Conservation (phyloP, 371 early-diverging fungal species). For the Apophysomyces variabilis region DNA sequence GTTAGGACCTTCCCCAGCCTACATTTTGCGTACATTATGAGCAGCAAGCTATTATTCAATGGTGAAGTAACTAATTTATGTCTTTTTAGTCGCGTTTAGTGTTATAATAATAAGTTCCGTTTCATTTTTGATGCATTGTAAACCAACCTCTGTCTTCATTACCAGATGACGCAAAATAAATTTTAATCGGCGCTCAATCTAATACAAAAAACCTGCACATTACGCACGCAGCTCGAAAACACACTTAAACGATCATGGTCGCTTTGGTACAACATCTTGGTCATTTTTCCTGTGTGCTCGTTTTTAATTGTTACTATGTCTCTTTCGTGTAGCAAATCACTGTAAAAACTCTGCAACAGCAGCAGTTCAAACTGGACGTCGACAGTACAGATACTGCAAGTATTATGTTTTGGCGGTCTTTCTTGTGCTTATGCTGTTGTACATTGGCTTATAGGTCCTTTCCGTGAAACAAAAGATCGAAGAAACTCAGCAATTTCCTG, state of each 20-base stretch:
- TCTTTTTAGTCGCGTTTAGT: too few relatives aligned
- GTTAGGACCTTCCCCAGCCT: too few relatives aligned
- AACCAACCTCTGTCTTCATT: too few relatives aligned
- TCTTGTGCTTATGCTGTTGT: conserved; percentile 1
- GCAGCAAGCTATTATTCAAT: too few relatives aligned
- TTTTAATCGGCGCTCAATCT: too few relatives aligned
- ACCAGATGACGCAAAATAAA: too few relatives aligned
- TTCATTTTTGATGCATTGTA: too few relatives aligned
- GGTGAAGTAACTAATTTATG: too few relatives aligned
- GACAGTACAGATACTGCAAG: conserved; percentile 73
- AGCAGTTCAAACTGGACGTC: conserved; percentile 81
- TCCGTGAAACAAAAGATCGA: conserved; percentile 83
- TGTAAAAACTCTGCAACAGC: conserved; percentile 90
- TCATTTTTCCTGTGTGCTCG: neutral
- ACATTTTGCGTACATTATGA: too few relatives aligned
- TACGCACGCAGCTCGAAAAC: neutral
- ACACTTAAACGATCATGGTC: conserved; percentile 6
- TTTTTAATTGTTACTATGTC: neutral
- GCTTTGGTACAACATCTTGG: neutral
- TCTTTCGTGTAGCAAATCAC: conserved; percentile 69
- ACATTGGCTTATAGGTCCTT: conserved; percentile 52
- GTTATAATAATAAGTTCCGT: too few relatives aligned
- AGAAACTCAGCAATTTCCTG: conserved; percentile 69
- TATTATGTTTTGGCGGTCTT: neutral
- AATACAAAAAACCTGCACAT: neutral